Base-by-base conservation (phyloP, 371 early-diverging fungal species). In the Umbelopsis sp. region DNA sequence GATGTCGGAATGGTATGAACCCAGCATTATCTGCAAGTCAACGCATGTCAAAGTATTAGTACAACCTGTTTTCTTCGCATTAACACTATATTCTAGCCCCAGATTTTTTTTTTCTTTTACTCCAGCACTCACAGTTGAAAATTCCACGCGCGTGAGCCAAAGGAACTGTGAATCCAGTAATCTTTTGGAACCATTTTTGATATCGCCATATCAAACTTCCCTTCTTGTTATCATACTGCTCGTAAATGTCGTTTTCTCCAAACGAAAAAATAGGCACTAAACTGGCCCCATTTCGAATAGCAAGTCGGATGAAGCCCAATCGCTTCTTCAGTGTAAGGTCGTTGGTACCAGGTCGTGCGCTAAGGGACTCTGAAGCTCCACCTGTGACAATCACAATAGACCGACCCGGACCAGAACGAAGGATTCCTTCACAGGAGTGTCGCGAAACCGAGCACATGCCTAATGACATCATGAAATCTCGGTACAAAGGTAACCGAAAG, bases 201-300 rank as follows among this genome's bases (percentile, higher is more conserved):
- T 87, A 44, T n/a, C 74, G 63, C 41, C 83, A 85, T 7, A 91
- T 50, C 51, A 73, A 72, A 18, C 90, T 85, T 16, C 82, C 85
- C 25, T 77, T 45, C 46, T 72, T 63, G 63, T 86, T 87, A 68
- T 83, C 82, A 35, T 90, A 76, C 50, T 91, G 89, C 53, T 86
- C 85, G 68, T 88, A 94, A 14, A 94, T 69, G 41, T 94, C 92
- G 74, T 93, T 94, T 74, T 95, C 95, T 44, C 95, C 95, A 83
- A 95, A 94, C 0, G 87, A 84, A 70, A 91, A 87, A 0, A 89
- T 82, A 5, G 95, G 95, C 1, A 93, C 92, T 38, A 94, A 70
- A 12, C 83, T 80, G 11, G 92, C 90, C 2, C 84, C 76, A 32
- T 88, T 88, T 66, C 83, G 80, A 44, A 95, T 87, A 8, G 95